Conservation (phyloP, 371 early-diverging fungal genomes). For the Syncephalastrum racemosum region DNA sequence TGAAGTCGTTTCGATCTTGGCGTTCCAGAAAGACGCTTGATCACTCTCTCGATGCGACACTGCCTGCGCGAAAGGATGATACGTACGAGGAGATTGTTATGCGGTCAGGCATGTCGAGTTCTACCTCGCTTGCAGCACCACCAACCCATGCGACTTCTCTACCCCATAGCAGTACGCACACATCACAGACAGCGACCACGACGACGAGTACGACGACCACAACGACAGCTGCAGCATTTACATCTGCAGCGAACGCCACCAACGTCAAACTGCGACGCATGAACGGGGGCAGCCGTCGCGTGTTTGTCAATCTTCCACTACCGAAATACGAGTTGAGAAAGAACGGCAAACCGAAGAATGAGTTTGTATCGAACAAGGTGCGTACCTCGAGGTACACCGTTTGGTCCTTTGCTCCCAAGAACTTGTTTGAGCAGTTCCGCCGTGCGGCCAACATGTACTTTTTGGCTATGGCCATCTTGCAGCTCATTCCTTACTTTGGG, state of each 20-base stretch:
- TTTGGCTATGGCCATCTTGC: conserved; percentile 88
- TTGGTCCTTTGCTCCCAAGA: conserved; percentile 92
- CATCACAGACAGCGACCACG: conserved; percentile 1
- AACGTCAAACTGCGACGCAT: conserved; percentile 36
- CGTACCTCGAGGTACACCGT: conserved; percentile 93
- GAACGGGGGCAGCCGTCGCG: conserved; percentile 47
- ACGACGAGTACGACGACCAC: background rate
- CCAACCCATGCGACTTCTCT: background rate
- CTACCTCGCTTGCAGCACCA: conserved; percentile 1
- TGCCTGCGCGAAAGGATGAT: conserved; percentile 13
- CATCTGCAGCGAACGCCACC: conserved; percentile 11
- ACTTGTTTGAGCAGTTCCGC: conserved; percentile 95
- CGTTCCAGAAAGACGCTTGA: background rate
- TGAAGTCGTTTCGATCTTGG: conserved; percentile 2
- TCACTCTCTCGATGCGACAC: background rate
- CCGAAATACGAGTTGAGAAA: conserved; percentile 53
- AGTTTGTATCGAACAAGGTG: conserved; percentile 67
- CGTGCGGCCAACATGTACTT: conserved; percentile 98
- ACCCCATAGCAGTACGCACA: background rate
- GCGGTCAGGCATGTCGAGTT: background rate
- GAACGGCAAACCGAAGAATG: conserved; percentile 49
- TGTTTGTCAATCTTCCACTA: conserved; percentile 68
- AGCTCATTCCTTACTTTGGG: conserved; percentile 79
- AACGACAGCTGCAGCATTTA: background rate
- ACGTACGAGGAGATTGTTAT: conserved; percentile 18